A percentile compares a stretch with the other conserved stretches of the same genome.
These are phyloP conservation scores for Cryomyces antarcticus DNA, from an alignment of 495 filamentous ascomycete genomes.

Conservation along the genomic window DNA sequence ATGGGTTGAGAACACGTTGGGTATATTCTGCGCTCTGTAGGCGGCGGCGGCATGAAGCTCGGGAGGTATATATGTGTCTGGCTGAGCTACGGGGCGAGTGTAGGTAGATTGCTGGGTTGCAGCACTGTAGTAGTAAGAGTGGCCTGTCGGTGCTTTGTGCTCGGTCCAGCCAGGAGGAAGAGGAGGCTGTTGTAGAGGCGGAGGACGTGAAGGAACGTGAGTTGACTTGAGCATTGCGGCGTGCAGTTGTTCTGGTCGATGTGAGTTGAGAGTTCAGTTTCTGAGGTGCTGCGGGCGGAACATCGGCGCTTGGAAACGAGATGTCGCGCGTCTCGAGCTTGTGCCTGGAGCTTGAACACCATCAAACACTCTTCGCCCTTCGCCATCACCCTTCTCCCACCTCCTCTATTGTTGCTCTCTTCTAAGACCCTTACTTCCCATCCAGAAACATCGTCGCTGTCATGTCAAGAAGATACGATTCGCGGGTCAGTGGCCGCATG, in stretches of 20 bases:
- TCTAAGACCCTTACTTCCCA: neutral
- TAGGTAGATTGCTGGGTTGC: constrained; percentile 77
- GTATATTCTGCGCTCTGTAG: neutral
- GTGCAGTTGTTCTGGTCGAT: neutral
- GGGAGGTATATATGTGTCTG: constrained; percentile 5
- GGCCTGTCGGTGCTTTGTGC: constrained; percentile 75
- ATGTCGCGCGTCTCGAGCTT: no score
- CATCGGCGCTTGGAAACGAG: no score
- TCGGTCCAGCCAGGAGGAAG: constrained; percentile 75
- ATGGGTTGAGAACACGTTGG: neutral
- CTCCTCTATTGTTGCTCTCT: neutral
- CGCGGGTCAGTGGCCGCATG: constrained; percentile 40
- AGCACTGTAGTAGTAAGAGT: constrained; percentile 79
- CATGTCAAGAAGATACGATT: constrained; percentile 99
- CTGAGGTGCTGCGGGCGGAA: neutral
- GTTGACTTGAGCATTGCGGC: constrained; percentile 42
- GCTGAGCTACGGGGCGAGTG: constrained; percentile 36
- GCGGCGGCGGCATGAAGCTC: neutral
- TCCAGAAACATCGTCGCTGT: constrained; percentile 8
- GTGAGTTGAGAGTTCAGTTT: neutral
- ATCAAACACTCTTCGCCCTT: neutral
- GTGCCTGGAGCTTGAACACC: no score
- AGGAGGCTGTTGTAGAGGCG: constrained; percentile 25
- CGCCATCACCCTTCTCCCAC: neutral
- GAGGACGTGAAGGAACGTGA: constrained; percentile 23